Conservation (phyloP, 1,284 basidiomycete species). For the Ceratobasidium sp. region DNA sequence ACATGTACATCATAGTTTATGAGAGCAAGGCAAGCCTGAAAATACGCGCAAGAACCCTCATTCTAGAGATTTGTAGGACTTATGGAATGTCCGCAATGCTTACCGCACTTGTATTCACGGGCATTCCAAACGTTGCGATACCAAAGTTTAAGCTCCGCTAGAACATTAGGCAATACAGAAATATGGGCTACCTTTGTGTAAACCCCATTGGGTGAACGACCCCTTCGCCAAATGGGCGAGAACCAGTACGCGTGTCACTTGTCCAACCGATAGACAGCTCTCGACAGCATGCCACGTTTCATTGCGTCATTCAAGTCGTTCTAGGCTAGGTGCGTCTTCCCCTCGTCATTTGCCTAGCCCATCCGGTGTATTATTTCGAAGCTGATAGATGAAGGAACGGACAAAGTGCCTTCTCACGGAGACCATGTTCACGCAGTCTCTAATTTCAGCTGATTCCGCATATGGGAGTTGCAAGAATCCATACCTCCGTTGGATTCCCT, state of each 20-base stretch:
- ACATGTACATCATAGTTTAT: background rate
- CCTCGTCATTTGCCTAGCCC: background rate
- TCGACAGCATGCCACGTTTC: no score
- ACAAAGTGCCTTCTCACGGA: conserved; percentile 7
- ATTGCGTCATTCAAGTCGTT: no score
- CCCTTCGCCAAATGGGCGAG: no score
- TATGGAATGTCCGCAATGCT: background rate
- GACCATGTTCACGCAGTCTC: background rate
- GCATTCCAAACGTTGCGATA: background rate
- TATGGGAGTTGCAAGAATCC: background rate
- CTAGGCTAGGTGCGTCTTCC: no score
- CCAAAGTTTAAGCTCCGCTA: no score
- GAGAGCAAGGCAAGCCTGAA: background rate
- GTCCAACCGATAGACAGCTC: no score
- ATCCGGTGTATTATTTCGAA: conserved; percentile 22
- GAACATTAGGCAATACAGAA: no score
- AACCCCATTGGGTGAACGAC: no score
- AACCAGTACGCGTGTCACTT: no score
- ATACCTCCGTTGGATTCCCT: background rate
- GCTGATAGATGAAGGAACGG: conserved; percentile 26
- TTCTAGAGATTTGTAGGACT: background rate
- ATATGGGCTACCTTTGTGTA: no score
- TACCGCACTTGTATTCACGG: background rate
- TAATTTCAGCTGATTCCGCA: background rate
- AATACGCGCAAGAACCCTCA: background rate